Evolutionary conservation across 1,139 yeast genomes (phyloP).

Genomic region (Ashbya aceris): DNA sequence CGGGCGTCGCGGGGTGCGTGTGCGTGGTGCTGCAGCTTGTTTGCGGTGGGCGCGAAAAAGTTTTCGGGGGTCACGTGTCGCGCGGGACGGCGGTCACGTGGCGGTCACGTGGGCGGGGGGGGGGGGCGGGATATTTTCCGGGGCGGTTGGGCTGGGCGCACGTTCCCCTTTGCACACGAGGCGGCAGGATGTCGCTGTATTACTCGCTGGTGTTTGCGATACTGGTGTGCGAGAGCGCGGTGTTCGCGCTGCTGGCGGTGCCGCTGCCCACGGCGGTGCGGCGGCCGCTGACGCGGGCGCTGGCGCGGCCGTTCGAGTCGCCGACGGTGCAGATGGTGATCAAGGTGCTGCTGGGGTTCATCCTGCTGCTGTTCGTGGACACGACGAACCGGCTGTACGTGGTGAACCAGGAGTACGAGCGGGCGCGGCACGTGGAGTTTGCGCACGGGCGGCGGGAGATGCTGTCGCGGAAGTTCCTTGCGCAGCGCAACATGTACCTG

Average conservation of each 20-base stretch:
- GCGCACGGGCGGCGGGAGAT: conserved; percentile 22
- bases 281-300: conserved; percentile 52
- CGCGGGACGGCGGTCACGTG: not conserved
- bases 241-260: conserved; percentile 71
- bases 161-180: not conserved
- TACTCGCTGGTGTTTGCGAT: conserved; percentile 50
- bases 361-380: conserved; percentile 76
- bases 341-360: conserved; percentile 77
- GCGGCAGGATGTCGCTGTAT: conserved; percentile 22
- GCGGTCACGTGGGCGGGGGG: conserved; percentile 13
- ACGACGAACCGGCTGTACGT: conserved; percentile 75
- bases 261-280: conserved; percentile 78
- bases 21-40: not conserved
- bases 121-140: too few relatives aligned
- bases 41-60: not conserved
- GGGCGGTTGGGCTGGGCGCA: not conserved
- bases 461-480: conserved; percentile 71
- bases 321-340: conserved; percentile 68
- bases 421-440: conserved; percentile 26
- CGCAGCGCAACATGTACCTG: conserved; percentile 93
- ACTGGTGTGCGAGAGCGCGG: conserved; percentile 67
- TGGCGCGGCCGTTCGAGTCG: conserved; percentile 62
- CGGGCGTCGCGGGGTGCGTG: not conserved
- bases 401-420: conserved; percentile 47
- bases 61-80: not conserved